Conservation (phyloP, 2,329 filamentous ascomycete species). For the Monascus ruber region DNA sequence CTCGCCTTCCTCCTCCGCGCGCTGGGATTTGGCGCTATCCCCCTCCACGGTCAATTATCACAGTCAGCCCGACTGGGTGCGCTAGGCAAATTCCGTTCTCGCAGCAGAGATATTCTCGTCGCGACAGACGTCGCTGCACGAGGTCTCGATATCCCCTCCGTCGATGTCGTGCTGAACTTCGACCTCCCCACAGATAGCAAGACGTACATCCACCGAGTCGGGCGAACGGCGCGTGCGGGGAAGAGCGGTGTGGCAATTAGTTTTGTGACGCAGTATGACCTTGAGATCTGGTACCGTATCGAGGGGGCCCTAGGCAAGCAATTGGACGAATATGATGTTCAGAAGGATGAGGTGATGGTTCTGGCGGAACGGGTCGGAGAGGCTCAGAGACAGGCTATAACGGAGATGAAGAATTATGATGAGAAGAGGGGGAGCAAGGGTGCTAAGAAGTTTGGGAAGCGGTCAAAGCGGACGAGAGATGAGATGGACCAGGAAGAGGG, state of each 20-base stretch:
- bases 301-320: conserved; percentile 73
- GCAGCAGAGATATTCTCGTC: conserved; percentile 70
- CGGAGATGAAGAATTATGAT: conserved; percentile 69
- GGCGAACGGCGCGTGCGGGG: conserved; percentile 76
- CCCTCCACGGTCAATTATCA: conserved; percentile 81
- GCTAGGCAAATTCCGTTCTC: conserved; percentile 76
- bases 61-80: conserved; percentile 80
- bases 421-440: conserved; percentile 51
- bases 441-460: conserved; percentile 40
- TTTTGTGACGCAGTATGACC: conserved; percentile 78
- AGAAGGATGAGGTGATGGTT: conserved; percentile 77
- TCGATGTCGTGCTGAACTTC: conserved; percentile 77
- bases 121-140: conserved; percentile 90
- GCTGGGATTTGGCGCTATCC: conserved; percentile 81
- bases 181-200: conserved; percentile 77
- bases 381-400: conserved; percentile 67
- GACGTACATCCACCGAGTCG: conserved; percentile 83
- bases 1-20: conserved; percentile 70
- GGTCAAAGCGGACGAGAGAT: conserved; percentile 45
- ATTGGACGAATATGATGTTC: conserved; percentile 54
- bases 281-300: conserved; percentile 69
- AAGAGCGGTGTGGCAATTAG: conserved; percentile 72
- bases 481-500: conserved; percentile 69
- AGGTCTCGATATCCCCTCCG: conserved; percentile 85
- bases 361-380: conserved; percentile 68